Evolutionary conservation across 2,329 filamentous ascomycete species (phyloP).

Genomic region (Aureobasidium zeae): DNA sequence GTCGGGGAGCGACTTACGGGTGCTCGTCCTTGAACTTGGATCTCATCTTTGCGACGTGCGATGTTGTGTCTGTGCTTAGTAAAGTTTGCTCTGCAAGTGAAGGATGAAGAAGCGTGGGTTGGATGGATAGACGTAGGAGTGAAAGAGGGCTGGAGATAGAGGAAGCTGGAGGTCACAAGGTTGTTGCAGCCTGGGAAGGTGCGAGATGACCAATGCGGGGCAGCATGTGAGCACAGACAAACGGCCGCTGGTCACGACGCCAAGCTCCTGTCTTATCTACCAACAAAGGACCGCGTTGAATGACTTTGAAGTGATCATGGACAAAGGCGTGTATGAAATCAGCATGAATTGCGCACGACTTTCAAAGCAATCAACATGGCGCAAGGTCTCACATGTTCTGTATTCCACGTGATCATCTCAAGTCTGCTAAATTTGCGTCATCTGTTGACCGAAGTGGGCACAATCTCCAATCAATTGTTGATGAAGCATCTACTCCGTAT

Average conservation of each 20-base stretch:
- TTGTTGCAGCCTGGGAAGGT: constrained; percentile 8
- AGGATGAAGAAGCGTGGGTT: background rate
- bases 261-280: constrained; percentile 1
- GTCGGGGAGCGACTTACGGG: constrained; percentile 37
- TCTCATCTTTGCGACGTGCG: constrained; percentile 59
- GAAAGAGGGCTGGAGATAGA: constrained; percentile 2
- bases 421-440: no score
- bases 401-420: background rate
- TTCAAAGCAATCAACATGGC: no score
- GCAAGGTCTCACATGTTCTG: no score
- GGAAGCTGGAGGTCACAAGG: constrained; percentile 4
- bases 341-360: background rate
- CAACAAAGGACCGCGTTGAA: background rate
- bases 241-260: background rate
- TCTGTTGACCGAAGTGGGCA: no score
- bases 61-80: constrained; percentile 10
- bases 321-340: constrained; percentile 6
- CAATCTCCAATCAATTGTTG: no score
- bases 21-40: constrained; percentile 99
- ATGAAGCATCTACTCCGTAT: no score
- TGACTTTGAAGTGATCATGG: background rate
- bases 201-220: constrained; percentile 15
- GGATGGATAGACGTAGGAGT: background rate
- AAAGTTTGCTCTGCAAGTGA: no score
- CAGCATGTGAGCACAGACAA: constrained; percentile 7